Conservation (phyloP, 352 stramenopile species). For the Phytopythium kandeliae region DNA sequence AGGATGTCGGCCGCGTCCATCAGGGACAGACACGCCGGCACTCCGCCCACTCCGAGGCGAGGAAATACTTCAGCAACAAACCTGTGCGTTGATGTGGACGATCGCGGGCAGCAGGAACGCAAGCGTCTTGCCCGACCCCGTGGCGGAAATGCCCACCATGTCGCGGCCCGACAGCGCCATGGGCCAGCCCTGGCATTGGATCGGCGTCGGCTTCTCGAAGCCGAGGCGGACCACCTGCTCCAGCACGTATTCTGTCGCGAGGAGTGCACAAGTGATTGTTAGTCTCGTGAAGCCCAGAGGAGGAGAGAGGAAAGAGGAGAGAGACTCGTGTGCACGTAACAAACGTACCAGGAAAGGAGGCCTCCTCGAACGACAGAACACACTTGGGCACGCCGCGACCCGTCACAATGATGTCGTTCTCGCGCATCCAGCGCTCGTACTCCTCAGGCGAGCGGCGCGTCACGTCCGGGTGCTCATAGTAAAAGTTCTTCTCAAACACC, state of each 20-base stretch:
- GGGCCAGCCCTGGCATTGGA: conserved; percentile 96
- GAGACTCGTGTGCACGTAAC: background rate
- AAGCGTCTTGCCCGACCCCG: conserved; percentile 96
- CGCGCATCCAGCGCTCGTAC: conserved; percentile 88
- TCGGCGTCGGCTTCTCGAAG: conserved; percentile 93
- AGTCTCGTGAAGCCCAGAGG: background rate
- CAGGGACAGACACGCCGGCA: background rate
- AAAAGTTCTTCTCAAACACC: conserved; percentile 99
- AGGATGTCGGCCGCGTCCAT: background rate
- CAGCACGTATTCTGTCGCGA: conserved; percentile 90
- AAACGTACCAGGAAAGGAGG: conserved; percentile 76
- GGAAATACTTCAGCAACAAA: conserved; percentile 61
- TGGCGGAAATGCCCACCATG: conserved; percentile 98
- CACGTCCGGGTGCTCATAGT: conserved; percentile 98
- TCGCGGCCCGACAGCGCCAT: conserved; percentile 98
- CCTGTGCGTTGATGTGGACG: conserved; percentile 99
- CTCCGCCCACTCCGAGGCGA: background rate
- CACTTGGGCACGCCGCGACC: conserved; percentile 98
- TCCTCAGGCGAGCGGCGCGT: conserved; percentile 87
- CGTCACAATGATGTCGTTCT: conserved; percentile 93
- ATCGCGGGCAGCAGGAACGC: conserved; percentile 99
- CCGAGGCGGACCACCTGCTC: conserved; percentile 96
- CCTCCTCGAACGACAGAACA: conserved; percentile 93
- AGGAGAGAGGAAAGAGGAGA: background rate
- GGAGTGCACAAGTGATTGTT: background rate